These are phyloP conservation scores for Penicillium sp. DNA, from an alignment of 2,329 filamentous ascomycete genomes.

Conservation along the genomic window DNA sequence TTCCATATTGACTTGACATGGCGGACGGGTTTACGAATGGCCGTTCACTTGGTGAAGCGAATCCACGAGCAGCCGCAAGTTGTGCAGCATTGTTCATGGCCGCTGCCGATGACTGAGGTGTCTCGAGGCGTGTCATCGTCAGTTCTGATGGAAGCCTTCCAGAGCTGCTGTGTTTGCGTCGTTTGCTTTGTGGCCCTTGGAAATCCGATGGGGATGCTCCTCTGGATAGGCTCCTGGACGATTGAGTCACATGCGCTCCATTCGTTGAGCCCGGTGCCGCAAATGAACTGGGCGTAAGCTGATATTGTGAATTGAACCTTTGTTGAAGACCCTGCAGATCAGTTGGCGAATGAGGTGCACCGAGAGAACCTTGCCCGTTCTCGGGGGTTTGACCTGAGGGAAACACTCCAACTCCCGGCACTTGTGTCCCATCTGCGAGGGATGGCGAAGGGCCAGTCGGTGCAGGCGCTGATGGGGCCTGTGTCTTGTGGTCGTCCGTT, in stretches of 20 bases:
- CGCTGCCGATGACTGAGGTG: constrained; percentile 46
- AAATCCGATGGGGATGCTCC: constrained; percentile 69
- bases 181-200: constrained; percentile 69
- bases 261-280: constrained; percentile 41
- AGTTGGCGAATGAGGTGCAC: constrained; percentile 45
- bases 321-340: constrained; percentile 63
- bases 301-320: constrained; percentile 48
- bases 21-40: constrained; percentile 48
- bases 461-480: constrained; percentile 49
- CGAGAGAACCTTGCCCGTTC: constrained; percentile 28
- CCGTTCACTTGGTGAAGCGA: constrained; percentile 45
- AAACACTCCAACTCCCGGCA: constrained; percentile 48
- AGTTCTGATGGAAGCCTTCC: constrained; percentile 70
- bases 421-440: constrained; percentile 40
- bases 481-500: constrained; percentile 96
- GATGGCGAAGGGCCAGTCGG: constrained; percentile 36
- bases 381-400: constrained; percentile 35
- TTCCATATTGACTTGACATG: constrained; percentile 52
- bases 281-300: constrained; percentile 42
- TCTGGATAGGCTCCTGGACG: constrained; percentile 66
- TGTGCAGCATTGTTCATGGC: constrained; percentile 42
- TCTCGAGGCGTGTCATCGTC: constrained; percentile 80
- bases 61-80: constrained; percentile 42
- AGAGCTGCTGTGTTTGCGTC: constrained; percentile 73
- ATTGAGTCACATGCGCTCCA: constrained; percentile 47